phyloP scores from a whole-genome alignment of 2,329 filamentous ascomycete species.

The Metarhizium anisopliae region DNA sequence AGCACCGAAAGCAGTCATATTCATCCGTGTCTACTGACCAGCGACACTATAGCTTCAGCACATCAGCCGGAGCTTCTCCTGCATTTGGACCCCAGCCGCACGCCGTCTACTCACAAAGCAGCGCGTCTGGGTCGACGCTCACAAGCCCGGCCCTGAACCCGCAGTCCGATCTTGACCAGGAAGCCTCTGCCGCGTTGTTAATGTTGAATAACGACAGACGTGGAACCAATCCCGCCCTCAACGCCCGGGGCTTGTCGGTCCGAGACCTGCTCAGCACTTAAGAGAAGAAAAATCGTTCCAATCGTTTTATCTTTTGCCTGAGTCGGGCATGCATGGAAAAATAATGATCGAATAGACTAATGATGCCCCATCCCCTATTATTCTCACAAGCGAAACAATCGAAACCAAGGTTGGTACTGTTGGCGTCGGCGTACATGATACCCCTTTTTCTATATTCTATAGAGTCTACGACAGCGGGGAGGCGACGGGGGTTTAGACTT shows the following conservation, averaged over 20 bases:
- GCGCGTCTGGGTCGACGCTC: conserved; percentile 39
- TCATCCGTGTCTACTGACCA: conserved; percentile 44
- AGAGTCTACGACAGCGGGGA: not conserved
- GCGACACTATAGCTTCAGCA: conserved; percentile 40
- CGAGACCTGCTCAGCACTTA: conserved; percentile 44
- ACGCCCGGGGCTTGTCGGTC: conserved; percentile 43
- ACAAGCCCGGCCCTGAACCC: conserved; percentile 51
- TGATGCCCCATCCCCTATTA: not conserved
- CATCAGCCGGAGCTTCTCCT: conserved; percentile 44
- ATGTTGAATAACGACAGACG: conserved; percentile 80
- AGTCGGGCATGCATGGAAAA: not conserved
- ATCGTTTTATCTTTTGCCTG: not conserved
- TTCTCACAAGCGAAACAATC: not conserved
- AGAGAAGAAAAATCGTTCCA: conserved; percentile 17
- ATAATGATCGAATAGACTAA: not conserved
- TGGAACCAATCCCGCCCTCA: conserved; percentile 22
- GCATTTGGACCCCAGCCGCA: conserved; percentile 44
- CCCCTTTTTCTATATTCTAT: not conserved
- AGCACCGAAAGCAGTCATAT: conserved; percentile 40
- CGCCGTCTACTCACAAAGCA: conserved; percentile 28
- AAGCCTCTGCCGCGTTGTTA: conserved; percentile 75
- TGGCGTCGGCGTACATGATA: conserved; percentile 1
- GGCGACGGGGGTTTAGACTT: not conserved
- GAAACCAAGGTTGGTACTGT: not conserved
- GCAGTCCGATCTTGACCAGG: conserved; percentile 55